Conservation (phyloP, 2,329 filamentous ascomycete genomes). For the Fusarium buharicum region DNA sequence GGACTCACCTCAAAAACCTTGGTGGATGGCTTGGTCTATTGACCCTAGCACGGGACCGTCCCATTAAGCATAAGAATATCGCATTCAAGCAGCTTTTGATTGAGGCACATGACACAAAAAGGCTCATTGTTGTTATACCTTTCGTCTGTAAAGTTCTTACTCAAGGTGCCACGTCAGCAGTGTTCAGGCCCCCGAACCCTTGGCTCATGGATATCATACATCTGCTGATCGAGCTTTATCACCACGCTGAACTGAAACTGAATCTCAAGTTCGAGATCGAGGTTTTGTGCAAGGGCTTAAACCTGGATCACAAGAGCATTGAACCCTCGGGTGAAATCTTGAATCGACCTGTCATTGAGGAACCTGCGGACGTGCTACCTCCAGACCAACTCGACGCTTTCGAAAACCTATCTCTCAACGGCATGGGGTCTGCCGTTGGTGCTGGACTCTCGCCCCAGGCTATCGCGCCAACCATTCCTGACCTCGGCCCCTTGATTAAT, state of each 20-base stretch:
- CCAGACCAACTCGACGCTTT: conserved; percentile 82
- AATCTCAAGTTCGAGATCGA: conserved; percentile 99
- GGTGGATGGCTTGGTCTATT: conserved; percentile 93
- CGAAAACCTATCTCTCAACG: conserved; percentile 82
- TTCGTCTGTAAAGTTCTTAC: conserved; percentile 97
- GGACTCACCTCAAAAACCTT: conserved; percentile 90
- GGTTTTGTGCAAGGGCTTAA: conserved; percentile 91
- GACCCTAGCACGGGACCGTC: conserved; percentile 92
- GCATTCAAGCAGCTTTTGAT: conserved; percentile 96
- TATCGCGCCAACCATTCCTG: conserved; percentile 83
- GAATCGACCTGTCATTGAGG: conserved; percentile 74
- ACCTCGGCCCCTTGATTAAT: conserved; percentile 80
- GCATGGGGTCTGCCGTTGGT: conserved; percentile 73
- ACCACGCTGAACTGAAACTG: conserved; percentile 90
- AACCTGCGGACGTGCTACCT: conserved; percentile 67
- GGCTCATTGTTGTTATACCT: conserved; percentile 90
- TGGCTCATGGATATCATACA: conserved; percentile 98
- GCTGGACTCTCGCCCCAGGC: conserved; percentile 80
- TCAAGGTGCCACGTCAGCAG: conserved; percentile 83
- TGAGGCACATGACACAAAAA: conserved; percentile 92
- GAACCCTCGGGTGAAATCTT: conserved; percentile 88
- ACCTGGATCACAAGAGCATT: conserved; percentile 91
- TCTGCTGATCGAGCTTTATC: conserved; percentile 91
- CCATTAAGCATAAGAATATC: conserved; percentile 95
- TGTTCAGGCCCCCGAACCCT: conserved; percentile 94